Base-by-base conservation (phyloP, 345 rosid genomes). In the Heritiera fomes region DNA sequence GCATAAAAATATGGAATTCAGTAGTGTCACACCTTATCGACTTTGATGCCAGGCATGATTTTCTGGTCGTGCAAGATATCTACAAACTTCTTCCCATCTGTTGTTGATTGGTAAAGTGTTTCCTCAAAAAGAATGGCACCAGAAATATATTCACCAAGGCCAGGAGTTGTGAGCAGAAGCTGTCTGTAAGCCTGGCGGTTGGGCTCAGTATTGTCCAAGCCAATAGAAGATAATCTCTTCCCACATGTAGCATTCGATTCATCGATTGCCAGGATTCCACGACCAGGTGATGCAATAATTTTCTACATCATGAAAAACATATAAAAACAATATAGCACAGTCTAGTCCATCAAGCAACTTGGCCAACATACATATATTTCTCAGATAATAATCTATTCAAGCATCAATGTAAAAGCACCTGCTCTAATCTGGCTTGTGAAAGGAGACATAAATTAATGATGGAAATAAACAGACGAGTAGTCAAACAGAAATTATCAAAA, bases 191-290 rank as follows among this genome's bases (percentile, higher is more conserved):
- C 98, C 82, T 93, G 98, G 70, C 98, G 85, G 78, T 93, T 95
- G 55, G 86, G 79, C 90, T 93, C 98, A 0, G 89, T 91, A 79
- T 95, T 95, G 53, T 93, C 98, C 77, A 95, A 83, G 46, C 98
- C 97, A 32, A 95, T 92, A 60, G 98, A 95, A 53, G 90, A 90
- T 81, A 95, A 81, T 82, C 98, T 93, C 90, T 93, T 95, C 73
- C 98, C 98, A 58, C 97, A 93, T 8, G 98, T 95, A 28, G 98
- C 98, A 81, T 95, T 95, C 0, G 98, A 95, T 83, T 95, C 98
- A 82, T 95, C 97, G 32, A 95, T 93, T 55, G 98, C 98, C 13
- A 95, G 87, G 55, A 95, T 95, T 47, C 98, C 98, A 75, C 91
- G 93, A 38, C 98, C 98, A 75, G 95, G 95, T 18, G 98, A 91